Conservation (phyloP, 1,284 basidiomycete genomes). For the Caloboletus inedulis region DNA sequence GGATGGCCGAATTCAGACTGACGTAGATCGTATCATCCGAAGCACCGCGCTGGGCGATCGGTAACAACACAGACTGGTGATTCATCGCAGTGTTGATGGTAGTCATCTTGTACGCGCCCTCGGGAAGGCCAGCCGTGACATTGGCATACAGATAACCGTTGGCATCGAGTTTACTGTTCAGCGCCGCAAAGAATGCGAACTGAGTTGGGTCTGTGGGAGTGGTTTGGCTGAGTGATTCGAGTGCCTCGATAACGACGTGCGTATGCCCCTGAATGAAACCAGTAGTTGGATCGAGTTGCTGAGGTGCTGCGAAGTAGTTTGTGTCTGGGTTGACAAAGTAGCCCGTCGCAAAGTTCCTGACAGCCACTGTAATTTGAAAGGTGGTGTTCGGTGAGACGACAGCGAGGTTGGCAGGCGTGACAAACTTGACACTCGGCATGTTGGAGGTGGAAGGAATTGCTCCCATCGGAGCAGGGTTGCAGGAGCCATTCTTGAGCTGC, state of each 20-base stretch:
- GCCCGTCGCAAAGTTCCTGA: constrained; percentile 48
- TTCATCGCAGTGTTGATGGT: constrained; percentile 54
- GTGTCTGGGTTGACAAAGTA: constrained; percentile 51
- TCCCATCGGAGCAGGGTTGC: constrained; percentile 54
- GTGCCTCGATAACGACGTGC: constrained; percentile 62
- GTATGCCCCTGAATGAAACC: constrained; percentile 60
- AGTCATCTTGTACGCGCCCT: constrained; percentile 55
- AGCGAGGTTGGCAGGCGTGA: constrained; percentile 42
- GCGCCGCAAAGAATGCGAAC: constrained; percentile 71
- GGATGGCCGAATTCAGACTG: constrained; percentile 20
- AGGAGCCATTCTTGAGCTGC: constrained; percentile 49
- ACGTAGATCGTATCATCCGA: constrained; percentile 66
- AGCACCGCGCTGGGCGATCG: constrained; percentile 56
- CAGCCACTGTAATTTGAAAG: constrained; percentile 48
- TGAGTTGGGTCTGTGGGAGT: constrained; percentile 51
- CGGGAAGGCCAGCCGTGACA: constrained; percentile 58
- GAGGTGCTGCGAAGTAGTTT: constrained; percentile 58
- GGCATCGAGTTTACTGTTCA: constrained; percentile 45
- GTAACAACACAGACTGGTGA: constrained; percentile 56
- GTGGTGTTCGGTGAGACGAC: constrained; percentile 41
- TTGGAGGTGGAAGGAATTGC: constrained; percentile 41
- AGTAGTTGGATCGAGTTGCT: constrained; percentile 48
- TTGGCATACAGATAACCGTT: constrained; percentile 52
- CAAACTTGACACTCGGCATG: constrained; percentile 53
- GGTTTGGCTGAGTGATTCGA: constrained; percentile 52